Evolutionary conservation across 352 stramenopile species (phyloP).

Genomic region (Blastocystis sp.): DNA sequence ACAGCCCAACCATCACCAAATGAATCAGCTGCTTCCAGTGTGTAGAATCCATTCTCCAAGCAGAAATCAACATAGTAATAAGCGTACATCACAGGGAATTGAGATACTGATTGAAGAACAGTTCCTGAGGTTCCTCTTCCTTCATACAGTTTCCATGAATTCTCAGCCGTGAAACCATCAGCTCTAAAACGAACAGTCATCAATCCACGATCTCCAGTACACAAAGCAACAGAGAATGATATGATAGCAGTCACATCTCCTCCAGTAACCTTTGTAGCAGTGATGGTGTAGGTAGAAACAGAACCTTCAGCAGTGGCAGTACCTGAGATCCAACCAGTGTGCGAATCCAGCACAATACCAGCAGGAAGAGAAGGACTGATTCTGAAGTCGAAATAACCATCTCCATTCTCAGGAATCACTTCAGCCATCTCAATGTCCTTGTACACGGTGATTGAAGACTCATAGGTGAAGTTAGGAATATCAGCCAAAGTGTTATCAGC

Average conservation of each 20-base stretch:
- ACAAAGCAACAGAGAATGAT: background rate
- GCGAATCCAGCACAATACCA: constrained; percentile 6
- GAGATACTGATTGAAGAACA: background rate
- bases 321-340: constrained; percentile 24
- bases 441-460: background rate
- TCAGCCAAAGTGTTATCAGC: background rate
- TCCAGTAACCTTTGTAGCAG: constrained; percentile 9
- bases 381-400: background rate
- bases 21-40: background rate
- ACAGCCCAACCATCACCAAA: background rate
- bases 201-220: background rate
- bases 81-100: background rate
- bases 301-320: background rate
- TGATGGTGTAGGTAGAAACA: constrained; percentile 7
- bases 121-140: background rate
- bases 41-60: background rate
- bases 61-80: constrained; percentile 7
- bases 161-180: background rate
- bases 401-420: background rate
- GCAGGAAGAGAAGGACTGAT: background rate
- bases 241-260: background rate
- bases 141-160: constrained; percentile 1
- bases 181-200: background rate
- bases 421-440: constrained; percentile 45
- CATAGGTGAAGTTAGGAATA: background rate